These are phyloP conservation scores for Melastoma malabathricum DNA, from an alignment of 345 rosid species.

Conservation along the genomic window DNA sequence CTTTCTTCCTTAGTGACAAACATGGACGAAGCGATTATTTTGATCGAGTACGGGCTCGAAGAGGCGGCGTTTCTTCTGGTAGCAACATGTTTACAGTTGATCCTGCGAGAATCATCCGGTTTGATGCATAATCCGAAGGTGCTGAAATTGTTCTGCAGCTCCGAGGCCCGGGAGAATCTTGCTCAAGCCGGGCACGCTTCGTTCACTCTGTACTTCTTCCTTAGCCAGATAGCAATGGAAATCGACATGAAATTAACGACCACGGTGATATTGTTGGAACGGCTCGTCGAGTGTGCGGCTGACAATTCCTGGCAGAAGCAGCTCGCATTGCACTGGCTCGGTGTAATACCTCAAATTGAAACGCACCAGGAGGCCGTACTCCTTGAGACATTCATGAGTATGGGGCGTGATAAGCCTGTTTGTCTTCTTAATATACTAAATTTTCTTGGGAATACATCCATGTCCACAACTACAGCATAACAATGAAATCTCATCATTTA, in stretches of 20 bases:
- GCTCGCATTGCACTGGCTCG: conserved; percentile 68
- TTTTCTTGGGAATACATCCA: too few species aligned
- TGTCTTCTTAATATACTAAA: too few species aligned
- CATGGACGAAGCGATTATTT: conserved; percentile 44
- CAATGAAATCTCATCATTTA: too few species aligned
- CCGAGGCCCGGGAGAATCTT: conserved; percentile 51
- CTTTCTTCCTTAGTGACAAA: conserved; percentile 48
- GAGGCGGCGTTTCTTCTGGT: conserved; percentile 66
- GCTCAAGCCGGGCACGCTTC: conserved; percentile 66
- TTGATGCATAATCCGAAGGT: conserved; percentile 51
- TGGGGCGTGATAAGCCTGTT: too few species aligned
- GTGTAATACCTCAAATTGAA: too few species aligned
- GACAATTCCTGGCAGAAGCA: conserved; percentile 66
- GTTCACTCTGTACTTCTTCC: conserved; percentile 54
- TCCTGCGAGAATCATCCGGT: conserved; percentile 64
- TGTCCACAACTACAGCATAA: too few species aligned
- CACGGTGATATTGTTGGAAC: conserved; percentile 79
- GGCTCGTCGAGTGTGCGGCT: conserved; percentile 53
- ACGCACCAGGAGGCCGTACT: too few species aligned
- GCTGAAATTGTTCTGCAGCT: conserved; percentile 49
- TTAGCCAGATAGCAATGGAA: conserved; percentile 75
- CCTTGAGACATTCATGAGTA: too few species aligned
- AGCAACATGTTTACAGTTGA: conserved; percentile 81
- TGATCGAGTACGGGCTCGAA: conserved; percentile 72
- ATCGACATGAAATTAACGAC: conserved; percentile 77